Evolutionary conservation across 768 basidiomycete genomes (phyloP), one percentile per base, ranked within the genome.

Genomic region (Psilocybe cyanescens): DNA sequence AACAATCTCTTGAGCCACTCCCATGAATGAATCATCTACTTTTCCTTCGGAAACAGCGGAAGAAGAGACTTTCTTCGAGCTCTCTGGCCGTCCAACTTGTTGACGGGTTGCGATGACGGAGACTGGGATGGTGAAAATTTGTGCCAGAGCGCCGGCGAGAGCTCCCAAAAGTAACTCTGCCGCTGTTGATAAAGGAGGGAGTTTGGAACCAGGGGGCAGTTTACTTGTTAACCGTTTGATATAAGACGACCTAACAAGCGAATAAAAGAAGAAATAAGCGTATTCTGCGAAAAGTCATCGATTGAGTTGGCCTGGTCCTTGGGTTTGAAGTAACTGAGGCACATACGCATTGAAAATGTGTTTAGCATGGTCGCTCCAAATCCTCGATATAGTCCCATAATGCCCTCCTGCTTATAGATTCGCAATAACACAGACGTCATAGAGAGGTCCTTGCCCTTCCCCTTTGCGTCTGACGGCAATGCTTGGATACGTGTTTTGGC

Each of bases 191-290:
- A 94, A 77, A 3, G 84, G 75, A 16, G 85, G 86, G 0, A 84
- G 63, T 66, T 86, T 88, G 30, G 86, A 80, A 4, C 90, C 88
- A 1, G 84, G 68, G 0, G 89, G 85, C 1, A 86, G 79, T 57
- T 81, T 85, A 17, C 81, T 76, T 9, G 83, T 76, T 51, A 94
- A 76, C 16, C 92, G 85, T 69, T 86, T 89, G 67, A 91, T 85
- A 76, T 95, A 95, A 4, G 91, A 83, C 19, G 83, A 86, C 65
- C 97, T 86, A 28, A 99, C 91, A 74, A 95, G 82, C 19, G 95
- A 92, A 74, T 99, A 98, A 80, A 97, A 99, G 83, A 97, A 99
- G 83, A 99, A 99, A 79, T 99, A 99, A 28, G 97, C 97, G 71
- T 96, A 98, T 86, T 97, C 96, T 97, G 64, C 46, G 37, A 55